Evolutionary conservation across 768 basidiomycete species (phyloP), one percentile per base, ranked within the genome.

Genomic region (Arthromyces matolae): DNA sequence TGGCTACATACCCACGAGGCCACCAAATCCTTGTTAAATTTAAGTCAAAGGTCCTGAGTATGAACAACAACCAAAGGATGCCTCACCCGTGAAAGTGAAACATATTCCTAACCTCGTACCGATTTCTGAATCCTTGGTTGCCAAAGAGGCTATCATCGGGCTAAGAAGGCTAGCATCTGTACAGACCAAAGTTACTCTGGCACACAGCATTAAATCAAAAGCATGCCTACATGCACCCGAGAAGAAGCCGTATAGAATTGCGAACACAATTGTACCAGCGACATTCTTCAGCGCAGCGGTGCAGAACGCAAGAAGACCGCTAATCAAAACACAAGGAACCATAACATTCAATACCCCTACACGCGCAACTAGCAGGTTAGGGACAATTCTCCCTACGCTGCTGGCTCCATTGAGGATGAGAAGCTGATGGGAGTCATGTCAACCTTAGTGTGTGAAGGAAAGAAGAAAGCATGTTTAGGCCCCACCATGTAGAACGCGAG

Each of bases 401-500:
- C 72, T 72, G 12, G 70, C 65, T 3, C 68, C 78, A 55, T 83
- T 84, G 18, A 82, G 54, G 19, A 83, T 70, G 1, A 75, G 69
- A 25, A 83, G 58, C 73, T 80, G 42, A 24, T 40, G 48, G 7
- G 34, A 54, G 66, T 48, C 64, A 65, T 23, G 16, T 25, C 37
- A 18, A 4, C 42, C n/a, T 35, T n/a, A 22, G 12, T 19, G 42
- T 10, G 23, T 6, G 20, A 18, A 38, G 14, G 23, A 28, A 5
- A 22, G n/a, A 13, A 57, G 40, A 34, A 16, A 42, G 53, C 8
- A 29, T 20, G 14, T 44, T 36, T 18, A 18, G 10, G 16, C 50
- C 65, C 23, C 47, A 82, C 81, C 24, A 72, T 73, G 49, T 82
- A 81, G 50, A 84, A 83, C 0, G 81, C 77, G 4, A 83, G 64